Conservation (phyloP, 192 early-diverging fungal species). For the Martensiomyces pterosporus region DNA sequence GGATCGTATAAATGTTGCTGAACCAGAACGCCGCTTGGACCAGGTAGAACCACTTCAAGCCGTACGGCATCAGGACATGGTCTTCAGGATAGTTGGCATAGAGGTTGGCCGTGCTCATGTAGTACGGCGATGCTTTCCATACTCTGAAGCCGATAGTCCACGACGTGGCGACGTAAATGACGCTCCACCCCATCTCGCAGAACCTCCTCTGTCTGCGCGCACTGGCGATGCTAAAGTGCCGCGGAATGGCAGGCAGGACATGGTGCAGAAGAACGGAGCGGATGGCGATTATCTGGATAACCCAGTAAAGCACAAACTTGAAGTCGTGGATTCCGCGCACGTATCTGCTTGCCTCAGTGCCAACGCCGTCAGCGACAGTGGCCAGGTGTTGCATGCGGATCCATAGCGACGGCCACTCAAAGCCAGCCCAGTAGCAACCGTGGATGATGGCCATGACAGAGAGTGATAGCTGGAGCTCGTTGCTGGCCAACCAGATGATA, state of each 20-base stretch:
- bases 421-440: conserved; percentile 25
- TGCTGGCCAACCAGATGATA: conserved; percentile 34
- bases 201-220: conserved; percentile 41
- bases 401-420: conserved; percentile 28
- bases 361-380: background rate
- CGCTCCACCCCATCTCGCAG: conserved; percentile 52
- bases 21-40: conserved; percentile 49
- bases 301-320: conserved; percentile 63
- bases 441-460: conserved; percentile 19
- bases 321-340: conserved; percentile 54
- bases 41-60: conserved; percentile 53
- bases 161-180: conserved; percentile 40
- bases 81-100: conserved; percentile 51
- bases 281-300: conserved; percentile 59
- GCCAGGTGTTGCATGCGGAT: conserved; percentile 30
- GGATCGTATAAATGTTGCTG: conserved; percentile 47
- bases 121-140: conserved; percentile 37
- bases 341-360: conserved; percentile 4
- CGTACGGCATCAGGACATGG: conserved; percentile 39
- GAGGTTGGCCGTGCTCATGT: conserved; percentile 43
- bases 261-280: conserved; percentile 56
- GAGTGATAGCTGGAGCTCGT: conserved; percentile 30
- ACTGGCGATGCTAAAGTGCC: conserved; percentile 16
- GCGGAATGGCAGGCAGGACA: conserved; percentile 21
- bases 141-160: conserved; percentile 34